Base-by-base conservation (phyloP, 1,284 basidiomycete genomes). In the Sanghuangporus sanghuang region DNA sequence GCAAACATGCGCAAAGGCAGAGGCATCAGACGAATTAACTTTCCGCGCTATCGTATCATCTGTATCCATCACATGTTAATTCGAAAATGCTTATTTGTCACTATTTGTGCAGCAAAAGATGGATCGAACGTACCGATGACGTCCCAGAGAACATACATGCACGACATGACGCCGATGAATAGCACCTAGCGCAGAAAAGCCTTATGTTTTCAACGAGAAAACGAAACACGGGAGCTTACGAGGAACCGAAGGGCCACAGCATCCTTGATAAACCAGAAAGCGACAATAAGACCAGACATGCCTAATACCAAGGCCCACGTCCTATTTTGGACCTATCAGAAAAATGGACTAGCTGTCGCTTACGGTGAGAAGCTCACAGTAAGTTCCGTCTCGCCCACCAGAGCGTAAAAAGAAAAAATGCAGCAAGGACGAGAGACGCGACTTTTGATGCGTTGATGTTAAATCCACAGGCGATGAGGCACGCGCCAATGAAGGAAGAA, bases 131-230 rank as follows among this genome's bases (percentile, higher is more conserved):
- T 82, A 85, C 92, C 92, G 61, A 94, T 80, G 63, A 96, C 88
- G 70, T 96, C 93, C 92, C 93, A 96, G 16, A 89, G 78, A 48
- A 84, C 85, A 71, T 96, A 96, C 75, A 96, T 80, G 73, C 91
- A 91, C 7, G 87, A 92, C 94, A 96, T 96, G 68, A 96, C 92
- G n/a, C 95, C 96, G 61, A 97, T 86, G 75, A 98, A 98, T 9
- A 98, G 78, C 23, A 98, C 83, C 84, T 96, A 71, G 75, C 59
- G 16, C 67, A 12, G 72, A 67, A 67, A 32, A 68, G 7, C 21
- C 16, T 21, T n/a, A 36, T 1, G 32, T 16, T 59, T 64, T 67
- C 66, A 55, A 55, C 68, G 70, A n/a, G 38, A 48, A 36, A 32
- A 36, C 11, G 27, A 49, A 32, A 42, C 18, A 23, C 6, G 8